These are phyloP conservation scores for Umbellularia californica DNA, from an alignment of 164 flowering plant species.

Conservation along the genomic window DNA sequence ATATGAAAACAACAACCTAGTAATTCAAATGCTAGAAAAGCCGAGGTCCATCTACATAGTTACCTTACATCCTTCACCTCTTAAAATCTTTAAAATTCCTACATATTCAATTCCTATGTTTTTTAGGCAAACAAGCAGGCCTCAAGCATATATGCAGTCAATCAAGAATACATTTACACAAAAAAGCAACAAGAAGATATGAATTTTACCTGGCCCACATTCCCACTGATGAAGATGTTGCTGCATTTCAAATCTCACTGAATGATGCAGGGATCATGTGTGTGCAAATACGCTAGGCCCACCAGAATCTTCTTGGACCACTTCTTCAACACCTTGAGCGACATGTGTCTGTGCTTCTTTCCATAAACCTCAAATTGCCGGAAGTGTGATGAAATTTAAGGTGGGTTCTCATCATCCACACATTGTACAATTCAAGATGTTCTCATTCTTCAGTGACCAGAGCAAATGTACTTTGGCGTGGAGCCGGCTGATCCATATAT, in stretches of 20 bases:
- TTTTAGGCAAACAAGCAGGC: no score
- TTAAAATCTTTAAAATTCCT: no score
- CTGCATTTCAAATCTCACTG: constrained; percentile 84
- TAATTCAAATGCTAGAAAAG: no score
- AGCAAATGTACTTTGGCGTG: constrained; percentile 43
- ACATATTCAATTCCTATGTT: no score
- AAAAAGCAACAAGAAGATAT: no score
- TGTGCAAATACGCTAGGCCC: constrained; percentile 63
- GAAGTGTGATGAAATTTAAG: constrained; percentile 78
- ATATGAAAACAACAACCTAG: no score
- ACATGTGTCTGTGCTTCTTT: constrained; percentile 63
- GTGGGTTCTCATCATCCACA: constrained; percentile 27
- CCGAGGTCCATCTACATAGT: no score
- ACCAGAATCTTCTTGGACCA: constrained; percentile 71
- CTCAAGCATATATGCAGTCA: no score
- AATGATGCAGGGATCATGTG: constrained; percentile 67
- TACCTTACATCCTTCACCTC: no score
- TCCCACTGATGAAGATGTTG: constrained; percentile 76
- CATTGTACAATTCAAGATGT: constrained; percentile 25
- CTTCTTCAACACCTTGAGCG: constrained; percentile 65
- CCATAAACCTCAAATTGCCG: constrained; percentile 70
- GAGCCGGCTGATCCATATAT: constrained; percentile 30
- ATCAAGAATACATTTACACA: no score
- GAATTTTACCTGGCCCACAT: constrained; percentile 61
- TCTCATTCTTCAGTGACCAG: constrained; percentile 34